A percentile compares a stretch with the other conserved stretches of the same genome.
These are phyloP conservation scores for Fraxinus americana DNA, from an alignment of 257 asterid species.

Conservation along the genomic window DNA sequence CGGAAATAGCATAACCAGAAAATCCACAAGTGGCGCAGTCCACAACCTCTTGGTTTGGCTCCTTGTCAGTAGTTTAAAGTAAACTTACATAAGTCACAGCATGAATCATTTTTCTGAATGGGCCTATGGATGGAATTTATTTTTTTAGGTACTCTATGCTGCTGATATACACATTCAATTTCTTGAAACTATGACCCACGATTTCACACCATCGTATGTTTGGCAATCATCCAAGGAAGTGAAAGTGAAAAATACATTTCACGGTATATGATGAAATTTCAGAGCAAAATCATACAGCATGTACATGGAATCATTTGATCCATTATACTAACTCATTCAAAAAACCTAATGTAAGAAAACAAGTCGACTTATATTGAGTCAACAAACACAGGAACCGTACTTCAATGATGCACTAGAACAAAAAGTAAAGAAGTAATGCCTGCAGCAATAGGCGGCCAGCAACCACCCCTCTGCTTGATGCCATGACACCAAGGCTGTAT, in stretches of 20 bases:
- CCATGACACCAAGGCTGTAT: conserved; percentile 88
- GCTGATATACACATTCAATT: conserved; percentile 6
- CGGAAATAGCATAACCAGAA: conserved; percentile 86
- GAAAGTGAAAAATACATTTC: neutral
- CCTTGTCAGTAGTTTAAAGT: conserved; percentile 46
- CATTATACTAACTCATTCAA: neutral
- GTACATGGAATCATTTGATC: neutral
- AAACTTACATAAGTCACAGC: conserved; percentile 18
- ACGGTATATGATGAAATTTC: neutral
- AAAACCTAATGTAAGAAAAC: neutral
- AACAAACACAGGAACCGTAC: neutral
- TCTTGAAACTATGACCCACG: neutral
- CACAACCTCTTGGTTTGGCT: conserved; percentile 64
- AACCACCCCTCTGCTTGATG: conserved; percentile 85
- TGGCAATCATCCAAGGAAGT: neutral
- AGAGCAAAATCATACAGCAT: conserved; percentile 1
- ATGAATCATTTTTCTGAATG: neutral
- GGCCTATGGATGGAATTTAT: neutral
- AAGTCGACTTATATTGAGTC: neutral
- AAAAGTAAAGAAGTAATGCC: conserved; percentile 36
- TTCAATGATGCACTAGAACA: neutral
- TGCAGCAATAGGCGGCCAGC: conserved; percentile 85
- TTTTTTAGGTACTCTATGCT: conserved; percentile 5
- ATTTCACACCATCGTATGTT: neutral
- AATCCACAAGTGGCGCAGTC: conserved; percentile 89